These are phyloP conservation scores for Jamesozyma gamospora DNA, from an alignment of 805 yeast species.

Conservation along the genomic window DNA sequence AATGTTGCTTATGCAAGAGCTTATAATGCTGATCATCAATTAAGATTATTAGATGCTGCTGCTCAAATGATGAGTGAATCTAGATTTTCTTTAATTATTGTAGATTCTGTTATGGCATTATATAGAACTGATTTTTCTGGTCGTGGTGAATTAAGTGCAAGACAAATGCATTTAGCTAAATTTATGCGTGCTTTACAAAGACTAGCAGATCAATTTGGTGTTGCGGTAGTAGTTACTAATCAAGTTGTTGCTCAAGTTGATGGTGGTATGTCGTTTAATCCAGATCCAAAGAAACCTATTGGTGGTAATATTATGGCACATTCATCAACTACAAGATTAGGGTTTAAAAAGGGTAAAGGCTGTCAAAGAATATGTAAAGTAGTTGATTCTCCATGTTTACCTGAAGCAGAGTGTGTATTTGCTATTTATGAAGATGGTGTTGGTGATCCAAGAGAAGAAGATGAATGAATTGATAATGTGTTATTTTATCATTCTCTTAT, in stretches of 20 bases:
- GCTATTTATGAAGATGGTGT: constrained; percentile 96
- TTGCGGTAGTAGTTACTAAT: constrained; percentile 90
- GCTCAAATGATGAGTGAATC: constrained; percentile 95
- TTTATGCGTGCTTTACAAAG: constrained; percentile 86
- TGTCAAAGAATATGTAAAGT: constrained; percentile 90
- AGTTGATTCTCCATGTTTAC: constrained; percentile 92
- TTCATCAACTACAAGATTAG: constrained; percentile 86
- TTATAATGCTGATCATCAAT: constrained; percentile 92
- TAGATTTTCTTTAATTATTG: constrained; percentile 78
- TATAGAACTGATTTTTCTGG: constrained; percentile 93
- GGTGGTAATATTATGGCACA: constrained; percentile 98
- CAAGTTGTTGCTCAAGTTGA: constrained; percentile 98
- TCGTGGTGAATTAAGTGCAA: constrained; percentile 88
- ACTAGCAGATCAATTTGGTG: constrained; percentile 94
- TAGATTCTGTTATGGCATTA: constrained; percentile 95
- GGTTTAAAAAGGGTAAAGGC: constrained; percentile 82
- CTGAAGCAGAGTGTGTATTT: constrained; percentile 90
- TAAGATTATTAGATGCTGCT: constrained; percentile 76
- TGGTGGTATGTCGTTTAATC: constrained; percentile 69
- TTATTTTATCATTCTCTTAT: neutral
- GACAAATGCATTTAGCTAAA: constrained; percentile 90
- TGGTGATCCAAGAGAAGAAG: constrained; percentile 88
- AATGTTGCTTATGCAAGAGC: constrained; percentile 97
- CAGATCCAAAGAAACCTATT: constrained; percentile 96
- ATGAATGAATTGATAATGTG: constrained; percentile 34